Evolutionary conservation across 129 eudicot genomes (phyloP), one percentile per base, ranked within the genome.

Genomic region (Pittosporum tobira): DNA sequence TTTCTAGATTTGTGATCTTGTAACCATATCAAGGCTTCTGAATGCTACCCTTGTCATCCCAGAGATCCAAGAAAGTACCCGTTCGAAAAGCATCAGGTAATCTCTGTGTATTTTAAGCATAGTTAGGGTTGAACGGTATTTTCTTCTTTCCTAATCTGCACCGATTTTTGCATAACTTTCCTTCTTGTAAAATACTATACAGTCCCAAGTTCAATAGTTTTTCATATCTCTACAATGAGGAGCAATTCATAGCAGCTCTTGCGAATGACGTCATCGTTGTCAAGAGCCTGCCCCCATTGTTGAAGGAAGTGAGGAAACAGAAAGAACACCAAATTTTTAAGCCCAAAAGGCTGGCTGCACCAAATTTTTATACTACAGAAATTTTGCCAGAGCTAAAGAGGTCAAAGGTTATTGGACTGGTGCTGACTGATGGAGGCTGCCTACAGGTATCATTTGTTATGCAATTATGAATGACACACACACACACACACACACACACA

Each of bases 41-140:
- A 88, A 88, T 77, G 96, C 96, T 61, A 88, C 96, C 15, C 84
- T 88, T 71, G 89, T 88, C 64, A 76, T 88, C 37, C 96, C 96
- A 11, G 96, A 88, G 80, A 76, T 88, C 77, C 96, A 88, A 79
- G 82, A 84, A 67, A 84, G 90, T 71, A 37, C 68, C 9, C 76
- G 42, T 59, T 81, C 83, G 31, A 88, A 79, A 76, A 87, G 87
- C 72, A 84, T 84, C 82, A 81, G 94, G 96, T 84, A 66, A 23
- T 14, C 50, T 57, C 7, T 31, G 37, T 31, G 37, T 31, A n/a
- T n/a, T n/a, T n/a, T n/a, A 4, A 9, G 5, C 37, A 31, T 31
- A 31, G 8, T 31, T 9, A 4, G 8, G 6, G 8, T 31, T 2
- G 8, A 6, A 6, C 0, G 5, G 1, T 4, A 4, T 31, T 31